A percentile compares a stretch with the other conserved stretches of the same genome.
Conservation (phyloP, 73 alveolate genomes). For the Stentor coeruleus region DNA sequence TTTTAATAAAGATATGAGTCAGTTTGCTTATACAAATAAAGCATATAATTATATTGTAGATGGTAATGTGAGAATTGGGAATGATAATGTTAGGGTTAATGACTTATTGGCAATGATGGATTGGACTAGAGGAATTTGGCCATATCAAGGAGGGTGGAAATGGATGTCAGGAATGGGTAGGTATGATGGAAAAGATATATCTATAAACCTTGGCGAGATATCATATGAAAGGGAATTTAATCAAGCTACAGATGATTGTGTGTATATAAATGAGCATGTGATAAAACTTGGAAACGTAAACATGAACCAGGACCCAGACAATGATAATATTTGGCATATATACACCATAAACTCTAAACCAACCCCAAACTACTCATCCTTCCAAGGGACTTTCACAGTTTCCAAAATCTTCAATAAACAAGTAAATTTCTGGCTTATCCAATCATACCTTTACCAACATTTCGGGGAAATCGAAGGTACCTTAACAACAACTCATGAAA, state of each 20-base stretch:
- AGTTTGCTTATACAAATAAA: background rate
- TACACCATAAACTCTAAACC: background rate
- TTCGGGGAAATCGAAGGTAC: background rate
- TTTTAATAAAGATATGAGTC: background rate
- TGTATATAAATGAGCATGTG: background rate
- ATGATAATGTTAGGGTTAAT: too few relatives aligned
- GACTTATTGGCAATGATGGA: background rate
- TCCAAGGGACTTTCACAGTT: background rate
- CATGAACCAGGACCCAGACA: background rate
- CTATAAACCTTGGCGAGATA: too few relatives aligned
- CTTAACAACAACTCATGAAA: background rate
- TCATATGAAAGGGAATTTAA: too few relatives aligned
- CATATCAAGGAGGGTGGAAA: slow-evolving; percentile 11
- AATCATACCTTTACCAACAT: background rate
- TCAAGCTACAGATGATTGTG: slow-evolving; percentile 4
- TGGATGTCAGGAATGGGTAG: background rate
- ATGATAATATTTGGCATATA: background rate
- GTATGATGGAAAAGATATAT: too few relatives aligned
- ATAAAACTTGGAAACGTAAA: background rate
- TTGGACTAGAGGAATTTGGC: slow-evolving; percentile 16
- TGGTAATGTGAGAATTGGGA: too few relatives aligned
- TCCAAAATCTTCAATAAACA: background rate
- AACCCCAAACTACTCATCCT: background rate
- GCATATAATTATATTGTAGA: slow-evolving; percentile 9
- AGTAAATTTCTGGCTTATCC: background rate